Percentiles rank a stretch among this genome's conserved stretches.
These are phyloP conservation scores for Nothopassalora personata DNA, from an alignment of 2,329 filamentous ascomycete species.

Conservation along the genomic window DNA sequence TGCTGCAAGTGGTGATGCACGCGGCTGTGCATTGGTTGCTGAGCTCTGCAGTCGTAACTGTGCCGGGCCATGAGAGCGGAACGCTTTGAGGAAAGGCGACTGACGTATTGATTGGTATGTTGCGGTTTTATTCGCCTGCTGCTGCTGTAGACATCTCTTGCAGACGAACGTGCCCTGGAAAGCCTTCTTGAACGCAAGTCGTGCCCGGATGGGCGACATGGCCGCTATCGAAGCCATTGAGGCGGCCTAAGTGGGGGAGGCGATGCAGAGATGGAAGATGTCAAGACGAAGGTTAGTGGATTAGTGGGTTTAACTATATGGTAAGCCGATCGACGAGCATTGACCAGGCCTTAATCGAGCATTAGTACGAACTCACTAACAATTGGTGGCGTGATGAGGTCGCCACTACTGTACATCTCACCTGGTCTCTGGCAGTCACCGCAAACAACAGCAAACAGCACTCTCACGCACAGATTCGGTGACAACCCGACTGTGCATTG, in stretches of 20 bases:
- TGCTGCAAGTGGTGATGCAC: slow-evolving; percentile 29
- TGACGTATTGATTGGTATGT: slow-evolving; percentile 26
- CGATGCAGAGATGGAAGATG: background rate
- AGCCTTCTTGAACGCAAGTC: slow-evolving; percentile 17
- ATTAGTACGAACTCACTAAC: background rate
- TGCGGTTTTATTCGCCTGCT: slow-evolving; percentile 18
- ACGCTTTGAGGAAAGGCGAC: slow-evolving; percentile 33
- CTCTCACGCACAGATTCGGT: background rate
- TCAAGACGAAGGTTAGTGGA: background rate
- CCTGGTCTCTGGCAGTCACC: no score
- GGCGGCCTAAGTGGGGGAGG: background rate
- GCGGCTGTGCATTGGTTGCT: slow-evolving; percentile 10
- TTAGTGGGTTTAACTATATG: no score
- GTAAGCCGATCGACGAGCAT: background rate
- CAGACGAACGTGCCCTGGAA: slow-evolving; percentile 28
- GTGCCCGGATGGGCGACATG: slow-evolving; percentile 20
- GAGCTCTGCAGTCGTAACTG: slow-evolving; percentile 22
- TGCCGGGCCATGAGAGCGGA: slow-evolving; percentile 24
- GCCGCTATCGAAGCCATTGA: slow-evolving; percentile 19
- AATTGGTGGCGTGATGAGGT: background rate
- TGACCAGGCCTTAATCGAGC: background rate
- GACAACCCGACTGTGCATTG: background rate
- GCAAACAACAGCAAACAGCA: no score
- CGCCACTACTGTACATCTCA: background rate
- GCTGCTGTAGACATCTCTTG: slow-evolving; percentile 31